Evolutionary conservation across 352 stramenopile genomes (phyloP).

Genomic region (Peronosclerospora sorghi): DNA sequence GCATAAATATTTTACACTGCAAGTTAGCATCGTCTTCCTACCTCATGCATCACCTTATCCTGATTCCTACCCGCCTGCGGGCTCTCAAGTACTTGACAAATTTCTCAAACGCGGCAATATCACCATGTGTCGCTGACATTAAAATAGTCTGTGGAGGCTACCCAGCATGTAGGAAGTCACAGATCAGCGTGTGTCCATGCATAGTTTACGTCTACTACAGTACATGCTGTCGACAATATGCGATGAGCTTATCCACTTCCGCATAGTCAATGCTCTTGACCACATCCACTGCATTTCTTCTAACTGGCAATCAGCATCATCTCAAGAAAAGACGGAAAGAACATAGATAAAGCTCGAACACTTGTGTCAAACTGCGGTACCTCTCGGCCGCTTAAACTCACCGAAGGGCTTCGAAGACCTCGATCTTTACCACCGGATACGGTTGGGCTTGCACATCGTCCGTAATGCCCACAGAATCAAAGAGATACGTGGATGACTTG

Average conservation of each 20-base stretch:
- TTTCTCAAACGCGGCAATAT: constrained; percentile 26
- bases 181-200: no score
- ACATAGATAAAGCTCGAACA: no score
- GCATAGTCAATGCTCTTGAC: constrained; percentile 45
- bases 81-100: constrained; percentile 43
- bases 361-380: no score
- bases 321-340: no score
- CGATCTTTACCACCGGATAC: constrained; percentile 19
- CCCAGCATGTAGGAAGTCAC: no score
- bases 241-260: constrained; percentile 49
- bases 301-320: no score
- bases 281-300: constrained; percentile 34
- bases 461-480: constrained; percentile 33
- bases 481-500: constrained; percentile 60
- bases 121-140: constrained; percentile 10
- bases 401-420: constrained; percentile 36
- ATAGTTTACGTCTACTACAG: background rate
- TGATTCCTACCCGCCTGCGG: constrained; percentile 31
- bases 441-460: constrained; percentile 2
- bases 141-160: constrained; percentile 50
- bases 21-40: background rate
- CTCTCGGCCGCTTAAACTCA: constrained; percentile 17
- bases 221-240: constrained; percentile 40
- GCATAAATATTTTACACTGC: background rate
- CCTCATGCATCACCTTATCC: background rate